A percentile compares a stretch with the other conserved stretches of the same genome.
These are phyloP conservation scores for Pleurotus tuoliensis DNA, from an alignment of 768 basidiomycete genomes.

Conservation along the genomic window DNA sequence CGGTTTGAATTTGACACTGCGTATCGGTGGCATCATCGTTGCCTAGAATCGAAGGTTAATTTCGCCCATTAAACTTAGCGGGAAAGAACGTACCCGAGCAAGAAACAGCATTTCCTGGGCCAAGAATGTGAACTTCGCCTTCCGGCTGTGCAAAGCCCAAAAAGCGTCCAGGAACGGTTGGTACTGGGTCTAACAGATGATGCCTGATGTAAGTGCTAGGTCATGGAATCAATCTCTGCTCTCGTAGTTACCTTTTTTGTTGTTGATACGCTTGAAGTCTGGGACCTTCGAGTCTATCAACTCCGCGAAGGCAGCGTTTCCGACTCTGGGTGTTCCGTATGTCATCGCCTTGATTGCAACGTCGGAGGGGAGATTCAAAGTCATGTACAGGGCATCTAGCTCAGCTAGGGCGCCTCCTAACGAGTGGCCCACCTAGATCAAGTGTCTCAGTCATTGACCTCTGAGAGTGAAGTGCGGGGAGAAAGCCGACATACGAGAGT, in stretches of 20 bases:
- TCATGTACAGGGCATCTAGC: slow-evolving; percentile 45
- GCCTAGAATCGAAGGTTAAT: slow-evolving; percentile 16
- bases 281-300: slow-evolving; percentile 45
- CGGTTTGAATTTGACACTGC: slow-evolving; percentile 40
- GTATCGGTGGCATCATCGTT: slow-evolving; percentile 40
- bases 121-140: slow-evolving; percentile 52
- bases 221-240: slow-evolving; percentile 13
- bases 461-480: slow-evolving; percentile 12
- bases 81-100: slow-evolving; percentile 30
- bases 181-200: slow-evolving; percentile 41
- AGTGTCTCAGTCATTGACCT: not conserved
- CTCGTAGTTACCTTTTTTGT: slow-evolving; percentile 24
- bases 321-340: slow-evolving; percentile 50
- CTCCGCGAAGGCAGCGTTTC: slow-evolving; percentile 46
- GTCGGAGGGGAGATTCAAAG: slow-evolving; percentile 39
- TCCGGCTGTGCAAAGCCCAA: slow-evolving; percentile 40
- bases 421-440: slow-evolving; percentile 40
- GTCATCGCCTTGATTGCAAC: slow-evolving; percentile 39
- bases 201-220: slow-evolving; percentile 19
- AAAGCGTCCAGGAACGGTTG: slow-evolving; percentile 50
- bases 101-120: slow-evolving; percentile 25
- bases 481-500: slow-evolving; percentile 29
- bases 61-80: not conserved
- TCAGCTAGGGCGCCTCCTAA: slow-evolving; percentile 51
- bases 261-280: slow-evolving; percentile 37